Conservation (phyloP, 2,329 filamentous ascomycete species). For the Colletotrichum musicola region DNA sequence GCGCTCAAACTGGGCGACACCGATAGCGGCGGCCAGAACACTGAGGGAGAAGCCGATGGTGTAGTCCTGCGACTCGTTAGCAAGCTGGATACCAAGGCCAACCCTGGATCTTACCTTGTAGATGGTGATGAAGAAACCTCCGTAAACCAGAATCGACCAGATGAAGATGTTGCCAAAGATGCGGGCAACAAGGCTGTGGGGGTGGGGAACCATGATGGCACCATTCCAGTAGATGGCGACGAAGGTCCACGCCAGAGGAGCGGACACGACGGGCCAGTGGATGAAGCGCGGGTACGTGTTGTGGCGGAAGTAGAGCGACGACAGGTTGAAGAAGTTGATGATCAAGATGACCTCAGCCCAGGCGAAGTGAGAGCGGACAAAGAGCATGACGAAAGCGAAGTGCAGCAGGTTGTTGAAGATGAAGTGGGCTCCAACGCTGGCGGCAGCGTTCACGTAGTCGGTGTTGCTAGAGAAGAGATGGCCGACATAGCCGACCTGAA, state of each 20-base stretch:
- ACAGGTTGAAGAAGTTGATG: constrained; percentile 86
- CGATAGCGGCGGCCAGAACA: constrained; percentile 79
- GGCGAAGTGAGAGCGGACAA: constrained; percentile 81
- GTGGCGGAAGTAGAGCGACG: constrained; percentile 84
- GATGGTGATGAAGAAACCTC: constrained; percentile 78
- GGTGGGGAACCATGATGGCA: constrained; percentile 81
- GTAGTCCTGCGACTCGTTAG: constrained; percentile 64
- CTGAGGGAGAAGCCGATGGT: constrained; percentile 85
- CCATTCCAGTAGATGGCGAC: constrained; percentile 92
- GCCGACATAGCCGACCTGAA: constrained; percentile 81
- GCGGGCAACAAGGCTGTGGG: constrained; percentile 74
- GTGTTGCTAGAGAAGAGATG: constrained; percentile 79
- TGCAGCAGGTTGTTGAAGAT: constrained; percentile 87
- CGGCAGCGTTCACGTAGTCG: constrained; percentile 75
- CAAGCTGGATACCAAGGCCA: neutral
- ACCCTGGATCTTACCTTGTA: constrained; percentile 70
- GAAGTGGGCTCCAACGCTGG: constrained; percentile 85
- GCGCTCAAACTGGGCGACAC: constrained; percentile 80
- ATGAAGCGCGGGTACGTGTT: constrained; percentile 78
- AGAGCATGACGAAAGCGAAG: constrained; percentile 86
- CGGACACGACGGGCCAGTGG: constrained; percentile 80
- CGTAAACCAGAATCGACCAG: constrained; percentile 84
- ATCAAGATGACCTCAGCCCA: constrained; percentile 81
- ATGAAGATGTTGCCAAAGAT: constrained; percentile 90
- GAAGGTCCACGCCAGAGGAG: constrained; percentile 87